Percentiles rank a stretch among this genome's conserved stretches.
phyloP scores from a whole-genome alignment of 257 asterid species.

The Solanum tarapatanum region DNA sequence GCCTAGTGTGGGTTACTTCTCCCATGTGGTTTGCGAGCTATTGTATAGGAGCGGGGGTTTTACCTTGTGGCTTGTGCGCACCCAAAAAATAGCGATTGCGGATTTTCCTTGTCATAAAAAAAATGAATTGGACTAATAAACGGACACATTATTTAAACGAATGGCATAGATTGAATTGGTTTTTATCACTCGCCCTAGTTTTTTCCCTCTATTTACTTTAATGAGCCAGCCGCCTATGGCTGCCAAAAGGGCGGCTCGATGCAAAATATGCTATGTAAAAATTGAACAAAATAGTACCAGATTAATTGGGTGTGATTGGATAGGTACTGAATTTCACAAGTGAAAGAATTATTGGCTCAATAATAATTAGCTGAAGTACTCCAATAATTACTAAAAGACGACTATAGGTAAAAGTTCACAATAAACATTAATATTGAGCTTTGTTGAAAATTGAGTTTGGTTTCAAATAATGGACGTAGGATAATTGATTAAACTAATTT shows the following conservation, averaged over 20 bases:
- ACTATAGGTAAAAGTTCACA: background rate
- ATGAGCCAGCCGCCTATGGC: background rate
- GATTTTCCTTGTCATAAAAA: too few relatives aligned
- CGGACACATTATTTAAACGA: background rate
- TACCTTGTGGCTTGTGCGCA: too few relatives aligned
- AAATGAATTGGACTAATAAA: too few relatives aligned
- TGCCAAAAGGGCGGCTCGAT: background rate
- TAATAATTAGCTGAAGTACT: background rate
- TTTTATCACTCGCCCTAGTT: background rate
- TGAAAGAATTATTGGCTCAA: background rate
- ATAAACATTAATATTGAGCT: background rate
- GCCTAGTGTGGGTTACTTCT: too few relatives aligned
- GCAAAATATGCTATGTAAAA: background rate
- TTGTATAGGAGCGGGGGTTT: too few relatives aligned
- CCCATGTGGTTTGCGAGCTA: too few relatives aligned
- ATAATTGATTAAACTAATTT: background rate
- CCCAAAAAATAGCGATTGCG: too few relatives aligned
- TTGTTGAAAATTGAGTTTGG: background rate
- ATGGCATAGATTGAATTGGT: too few relatives aligned
- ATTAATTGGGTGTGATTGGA: background rate
- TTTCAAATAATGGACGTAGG: background rate
- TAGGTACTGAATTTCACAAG: background rate
- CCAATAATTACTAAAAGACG: background rate
- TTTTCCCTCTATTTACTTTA: background rate
- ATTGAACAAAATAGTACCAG: background rate